phyloP scores from a whole-genome alignment of 129 eudicot genomes.

The Flaveria brownii region DNA sequence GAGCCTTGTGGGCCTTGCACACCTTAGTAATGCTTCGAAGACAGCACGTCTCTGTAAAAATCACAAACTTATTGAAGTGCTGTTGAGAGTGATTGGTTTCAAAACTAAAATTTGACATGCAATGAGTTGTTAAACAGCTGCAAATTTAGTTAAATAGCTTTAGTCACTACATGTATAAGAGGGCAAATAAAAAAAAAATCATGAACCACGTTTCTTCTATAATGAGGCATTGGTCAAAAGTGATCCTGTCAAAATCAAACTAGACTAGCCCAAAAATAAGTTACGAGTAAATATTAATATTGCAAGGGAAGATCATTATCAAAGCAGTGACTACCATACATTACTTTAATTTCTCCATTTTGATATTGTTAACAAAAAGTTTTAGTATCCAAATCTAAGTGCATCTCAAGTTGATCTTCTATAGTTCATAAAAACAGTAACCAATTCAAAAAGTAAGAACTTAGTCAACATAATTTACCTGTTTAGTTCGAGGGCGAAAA shows the following conservation, averaged over 20 bases:
- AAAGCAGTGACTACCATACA: not conserved
- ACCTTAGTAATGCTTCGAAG: slow-evolving; percentile 74
- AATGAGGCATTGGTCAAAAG: not conserved
- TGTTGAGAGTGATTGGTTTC: not conserved
- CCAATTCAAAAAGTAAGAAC: not conserved
- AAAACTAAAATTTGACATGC: not conserved
- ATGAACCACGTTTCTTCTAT: not conserved
- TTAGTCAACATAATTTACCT: slow-evolving; percentile 49
- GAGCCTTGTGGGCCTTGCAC: slow-evolving; percentile 76
- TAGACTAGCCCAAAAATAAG: not conserved
- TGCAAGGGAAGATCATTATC: not conserved
- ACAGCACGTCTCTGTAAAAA: slow-evolving; percentile 80
- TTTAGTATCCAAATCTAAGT: not conserved
- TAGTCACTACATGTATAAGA: not conserved
- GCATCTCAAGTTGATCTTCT: not conserved
- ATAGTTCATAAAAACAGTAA: not conserved
- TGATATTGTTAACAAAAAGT: not conserved
- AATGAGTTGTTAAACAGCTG: not conserved
- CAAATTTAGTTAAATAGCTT: not conserved
- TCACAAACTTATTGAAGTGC: not conserved
- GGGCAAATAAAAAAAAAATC: not conserved
- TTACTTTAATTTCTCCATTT: not conserved
- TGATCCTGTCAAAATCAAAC: not conserved
- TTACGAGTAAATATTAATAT: not conserved
- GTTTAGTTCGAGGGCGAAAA: slow-evolving; percentile 87